Conservation (phyloP, 768 basidiomycete genomes). For the Boletellus sp. region DNA sequence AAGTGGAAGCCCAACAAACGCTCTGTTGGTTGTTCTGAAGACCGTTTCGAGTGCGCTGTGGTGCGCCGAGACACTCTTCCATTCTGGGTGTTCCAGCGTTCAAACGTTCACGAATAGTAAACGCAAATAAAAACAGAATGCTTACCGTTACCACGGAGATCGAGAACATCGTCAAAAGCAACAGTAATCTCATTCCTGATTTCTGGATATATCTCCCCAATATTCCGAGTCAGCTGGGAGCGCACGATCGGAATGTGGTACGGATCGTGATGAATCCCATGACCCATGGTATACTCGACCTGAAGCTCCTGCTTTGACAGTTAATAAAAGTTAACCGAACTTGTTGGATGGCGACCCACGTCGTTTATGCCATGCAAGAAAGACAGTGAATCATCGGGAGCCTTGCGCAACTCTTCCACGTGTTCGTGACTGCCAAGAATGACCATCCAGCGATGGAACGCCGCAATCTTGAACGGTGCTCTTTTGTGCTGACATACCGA, state of each 20-base stretch:
- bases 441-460: slow-evolving; percentile 4
- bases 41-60: slow-evolving; percentile 34
- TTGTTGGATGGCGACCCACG: slow-evolving; percentile 21
- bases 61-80: slow-evolving; percentile 32
- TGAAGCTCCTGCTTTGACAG: slow-evolving; percentile 32
- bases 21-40: slow-evolving; percentile 39
- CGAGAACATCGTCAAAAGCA: slow-evolving; percentile 39
- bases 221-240: slow-evolving; percentile 34
- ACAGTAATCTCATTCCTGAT: slow-evolving; percentile 42
- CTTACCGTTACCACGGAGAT: slow-evolving; percentile 14
- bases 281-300: slow-evolving; percentile 36
- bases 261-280: slow-evolving; percentile 23
- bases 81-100: slow-evolving; percentile 29
- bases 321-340: background rate
- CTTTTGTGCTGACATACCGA: slow-evolving; percentile 22
- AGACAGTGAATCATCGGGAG: slow-evolving; percentile 38
- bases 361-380: slow-evolving; percentile 29
- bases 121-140: too few relatives aligned
- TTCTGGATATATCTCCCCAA: slow-evolving; percentile 36
- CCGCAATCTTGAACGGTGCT: slow-evolving; percentile 29
- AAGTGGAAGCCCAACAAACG: slow-evolving; percentile 45
- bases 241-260: slow-evolving; percentile 32
- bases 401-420: slow-evolving; percentile 40
- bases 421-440: slow-evolving; percentile 21
- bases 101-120: background rate